Evolutionary conservation across 441 rosid species (phyloP), one percentile per base, ranked within the genome.

Genomic region (Syzygium syzygioides): DNA sequence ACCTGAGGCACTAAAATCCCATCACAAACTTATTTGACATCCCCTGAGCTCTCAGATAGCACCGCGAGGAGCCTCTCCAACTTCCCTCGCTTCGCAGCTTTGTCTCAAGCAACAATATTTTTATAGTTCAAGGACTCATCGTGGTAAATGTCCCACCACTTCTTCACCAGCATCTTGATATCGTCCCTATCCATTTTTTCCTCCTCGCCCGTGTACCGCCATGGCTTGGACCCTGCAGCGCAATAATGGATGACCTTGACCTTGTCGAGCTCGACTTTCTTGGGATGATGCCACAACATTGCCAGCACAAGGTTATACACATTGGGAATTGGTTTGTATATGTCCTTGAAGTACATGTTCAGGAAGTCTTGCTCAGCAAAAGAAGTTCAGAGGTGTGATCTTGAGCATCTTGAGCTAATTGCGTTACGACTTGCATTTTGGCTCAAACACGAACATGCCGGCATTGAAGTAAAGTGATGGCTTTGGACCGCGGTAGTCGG

Each of bases 211-310:
- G 86, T 87, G 37, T 55, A 87, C 37, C 48, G 34, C 89, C 89
- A 87, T 2, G 89, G 89, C 89, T 87, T 87, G 18, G 89, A 79
- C 53, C 89, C 88, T 1, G 89, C 71, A 0, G 89, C 86, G 20
- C 89, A 87, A 23, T 87, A 87, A 62, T 79, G 89, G 7, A 87
- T 76, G 6, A 87, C 89, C 34, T 87, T 87, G 30, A 76, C 89
- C 34, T 71, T 76, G 23, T 55, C 86, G 0, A 87, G 86, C 37
- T 87, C 85, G 7, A 87, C 37, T 19, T 79, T 87, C 85, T 87
- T 71, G 3, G 86, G 89, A 60, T 87, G 89, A 37, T 56, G 89
- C 89, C 89, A 87, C 55, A 87, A 15, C 85, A 71, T 76, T 18
- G 89, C 89, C 17, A 87, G 62, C 54, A 76, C 86, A 4, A 87